Percentiles rank a stretch among this genome's conserved stretches.
Conservation (phyloP, 768 basidiomycete species). For the Xerocomus potaroensis region DNA sequence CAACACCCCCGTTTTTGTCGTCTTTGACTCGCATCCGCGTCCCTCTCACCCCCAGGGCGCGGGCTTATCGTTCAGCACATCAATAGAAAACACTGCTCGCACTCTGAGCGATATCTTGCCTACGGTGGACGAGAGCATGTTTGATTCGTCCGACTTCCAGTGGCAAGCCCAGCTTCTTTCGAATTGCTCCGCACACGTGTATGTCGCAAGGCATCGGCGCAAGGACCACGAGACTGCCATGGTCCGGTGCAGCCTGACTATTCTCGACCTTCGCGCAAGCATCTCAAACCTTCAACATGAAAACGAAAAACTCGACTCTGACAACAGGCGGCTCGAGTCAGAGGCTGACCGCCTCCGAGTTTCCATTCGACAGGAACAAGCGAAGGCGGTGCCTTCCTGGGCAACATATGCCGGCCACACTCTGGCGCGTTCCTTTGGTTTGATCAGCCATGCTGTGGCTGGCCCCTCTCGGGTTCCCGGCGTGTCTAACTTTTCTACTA, state of each 20-base stretch:
- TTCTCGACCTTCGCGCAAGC: conserved; percentile 41
- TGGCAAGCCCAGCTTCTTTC: conserved; percentile 66
- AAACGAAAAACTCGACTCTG: conserved; percentile 24
- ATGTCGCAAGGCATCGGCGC: conserved; percentile 33
- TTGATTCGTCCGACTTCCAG: conserved; percentile 42
- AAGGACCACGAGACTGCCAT: conserved; percentile 32
- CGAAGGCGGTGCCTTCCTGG: background rate
- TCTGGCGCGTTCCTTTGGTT: background rate
- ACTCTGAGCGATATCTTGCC: conserved; percentile 47
- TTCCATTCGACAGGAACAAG: conserved; percentile 12
- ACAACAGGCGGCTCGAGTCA: conserved; percentile 24
- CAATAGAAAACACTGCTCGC: conserved; percentile 38
- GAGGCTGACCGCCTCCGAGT: conserved; percentile 19
- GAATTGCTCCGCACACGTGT: conserved; percentile 57
- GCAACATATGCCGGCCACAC: background rate
- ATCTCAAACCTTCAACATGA: conserved; percentile 34
- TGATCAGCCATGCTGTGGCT: conserved; percentile 17
- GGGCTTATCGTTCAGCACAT: conserved; percentile 52
- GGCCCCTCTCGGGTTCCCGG: conserved; percentile 18
- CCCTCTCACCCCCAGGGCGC: conserved; percentile 56
- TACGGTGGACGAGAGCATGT: conserved; percentile 39
- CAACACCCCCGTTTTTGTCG: conserved; percentile 40
- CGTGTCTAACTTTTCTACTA: background rate
- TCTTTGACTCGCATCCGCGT: conserved; percentile 69
- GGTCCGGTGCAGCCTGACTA: conserved; percentile 47